Percentiles rank a stretch among this genome's conserved stretches.
Conservation (phyloP, 2,329 filamentous ascomycete genomes). For the Boeremia exigua region DNA sequence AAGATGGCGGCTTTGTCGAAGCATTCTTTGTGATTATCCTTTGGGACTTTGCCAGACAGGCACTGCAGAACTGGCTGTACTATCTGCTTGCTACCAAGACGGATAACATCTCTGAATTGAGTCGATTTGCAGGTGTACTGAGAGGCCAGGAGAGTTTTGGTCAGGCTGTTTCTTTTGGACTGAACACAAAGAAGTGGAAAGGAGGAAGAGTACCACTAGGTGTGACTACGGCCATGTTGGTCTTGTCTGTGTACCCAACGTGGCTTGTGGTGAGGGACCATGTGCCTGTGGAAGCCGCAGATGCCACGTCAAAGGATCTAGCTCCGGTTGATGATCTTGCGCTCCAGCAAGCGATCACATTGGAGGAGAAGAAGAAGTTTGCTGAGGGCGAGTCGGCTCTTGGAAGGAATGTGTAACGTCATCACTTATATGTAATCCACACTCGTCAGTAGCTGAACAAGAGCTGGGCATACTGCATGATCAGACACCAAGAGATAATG, state of each 20-base stretch:
- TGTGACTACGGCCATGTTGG: conserved; percentile 47
- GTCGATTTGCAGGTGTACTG: conserved; percentile 52
- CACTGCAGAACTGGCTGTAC: conserved; percentile 63
- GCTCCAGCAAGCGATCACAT: conserved; percentile 6
- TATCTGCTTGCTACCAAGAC: conserved; percentile 63
- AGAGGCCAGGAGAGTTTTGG: conserved; percentile 55
- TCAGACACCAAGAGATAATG: background rate
- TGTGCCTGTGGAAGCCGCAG: conserved; percentile 31
- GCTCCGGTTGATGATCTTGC: background rate
- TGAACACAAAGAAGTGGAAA: conserved; percentile 54
- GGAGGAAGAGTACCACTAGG: conserved; percentile 52
- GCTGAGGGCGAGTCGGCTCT: conserved; percentile 20
- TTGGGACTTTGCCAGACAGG: conserved; percentile 60
- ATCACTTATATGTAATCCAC: background rate
- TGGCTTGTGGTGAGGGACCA: conserved; percentile 42
- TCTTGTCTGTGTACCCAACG: conserved; percentile 34
- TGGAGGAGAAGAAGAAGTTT: conserved; percentile 20
- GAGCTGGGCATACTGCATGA: background rate
- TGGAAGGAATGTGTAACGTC: conserved; percentile 13
- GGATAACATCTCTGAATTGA: conserved; percentile 61
- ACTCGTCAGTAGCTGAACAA: background rate
- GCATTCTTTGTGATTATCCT: conserved; percentile 58
- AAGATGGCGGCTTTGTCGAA: conserved; percentile 51
- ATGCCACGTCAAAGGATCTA: conserved; percentile 1
- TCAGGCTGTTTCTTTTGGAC: conserved; percentile 52